These are phyloP conservation scores for Nicotiana undulata DNA, from an alignment of 257 asterid genomes.

Conservation along the genomic window DNA sequence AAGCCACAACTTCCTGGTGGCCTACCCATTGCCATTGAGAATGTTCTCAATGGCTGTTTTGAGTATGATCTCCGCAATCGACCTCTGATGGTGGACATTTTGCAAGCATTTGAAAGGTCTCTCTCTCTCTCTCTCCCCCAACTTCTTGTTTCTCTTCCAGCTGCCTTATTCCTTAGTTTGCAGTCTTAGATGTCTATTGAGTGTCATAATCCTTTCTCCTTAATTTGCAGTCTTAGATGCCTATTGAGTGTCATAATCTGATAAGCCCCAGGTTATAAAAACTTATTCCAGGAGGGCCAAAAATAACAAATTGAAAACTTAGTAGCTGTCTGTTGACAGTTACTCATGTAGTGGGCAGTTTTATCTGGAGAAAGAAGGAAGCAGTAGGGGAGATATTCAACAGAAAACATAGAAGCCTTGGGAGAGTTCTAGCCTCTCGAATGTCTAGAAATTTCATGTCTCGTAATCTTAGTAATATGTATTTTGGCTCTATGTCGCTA, in stretches of 20 bases:
- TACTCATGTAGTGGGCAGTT: too few relatives aligned
- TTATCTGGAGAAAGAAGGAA: too few relatives aligned
- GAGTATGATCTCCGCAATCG: conserved; percentile 59
- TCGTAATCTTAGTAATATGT: too few relatives aligned
- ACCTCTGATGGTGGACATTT: conserved; percentile 49
- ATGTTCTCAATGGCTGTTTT: conserved; percentile 50
- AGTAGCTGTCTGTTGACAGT: too few relatives aligned
- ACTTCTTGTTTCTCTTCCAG: background rate
- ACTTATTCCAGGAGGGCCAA: too few relatives aligned
- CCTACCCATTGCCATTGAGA: conserved; percentile 44
- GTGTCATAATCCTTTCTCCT: background rate
- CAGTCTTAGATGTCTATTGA: background rate
- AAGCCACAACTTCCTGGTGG: conserved; percentile 58
- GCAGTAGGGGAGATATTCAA: too few relatives aligned
- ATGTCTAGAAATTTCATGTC: too few relatives aligned
- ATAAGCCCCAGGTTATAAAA: too few relatives aligned
- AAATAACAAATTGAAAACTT: too few relatives aligned
- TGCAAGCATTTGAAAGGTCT: conserved; percentile 52
- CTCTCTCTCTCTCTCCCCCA: background rate
- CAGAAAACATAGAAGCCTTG: too few relatives aligned
- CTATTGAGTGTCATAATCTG: background rate
- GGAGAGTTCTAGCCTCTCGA: too few relatives aligned
- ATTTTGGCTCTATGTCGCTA: too few relatives aligned
- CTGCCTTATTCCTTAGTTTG: background rate
- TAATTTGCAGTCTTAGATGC: background rate